phyloP scores from a whole-genome alignment of 805 yeast species.

The Wickerhamiella azymoides region DNA sequence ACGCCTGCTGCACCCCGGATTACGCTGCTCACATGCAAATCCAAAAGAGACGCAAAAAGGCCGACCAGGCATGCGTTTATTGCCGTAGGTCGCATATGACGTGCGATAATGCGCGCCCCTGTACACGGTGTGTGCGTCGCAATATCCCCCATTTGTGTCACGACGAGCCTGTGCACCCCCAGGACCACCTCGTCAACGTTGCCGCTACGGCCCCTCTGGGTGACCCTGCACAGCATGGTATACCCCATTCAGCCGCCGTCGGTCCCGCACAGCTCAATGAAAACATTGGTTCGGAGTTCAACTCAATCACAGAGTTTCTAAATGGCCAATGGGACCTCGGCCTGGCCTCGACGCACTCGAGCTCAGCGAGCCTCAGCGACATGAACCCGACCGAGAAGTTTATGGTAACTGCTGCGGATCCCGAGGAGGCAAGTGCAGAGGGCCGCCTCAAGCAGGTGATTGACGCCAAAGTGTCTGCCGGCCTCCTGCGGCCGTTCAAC shows the following conservation, averaged over 20 bases:
- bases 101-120: slow-evolving; percentile 67
- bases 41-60: slow-evolving; percentile 12
- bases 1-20: slow-evolving; percentile 1
- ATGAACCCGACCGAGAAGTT: slow-evolving; percentile 86
- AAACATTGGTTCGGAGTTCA: slow-evolving; percentile 85
- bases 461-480: slow-evolving; percentile 88
- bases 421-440: slow-evolving; percentile 87
- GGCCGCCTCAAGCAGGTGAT: slow-evolving; percentile 86
- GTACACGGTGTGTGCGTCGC: slow-evolving; percentile 72
- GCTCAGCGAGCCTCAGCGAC: neutral
- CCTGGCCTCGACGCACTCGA: neutral
- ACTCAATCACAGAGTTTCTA: slow-evolving; percentile 75
- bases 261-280: slow-evolving; percentile 68
- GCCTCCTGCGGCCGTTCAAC: slow-evolving; percentile 79
- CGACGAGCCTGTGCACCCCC: slow-evolving; percentile 38
- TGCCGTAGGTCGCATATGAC: slow-evolving; percentile 91
- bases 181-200: too few relatives aligned
- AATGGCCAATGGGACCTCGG: slow-evolving; percentile 25
- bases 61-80: slow-evolving; percentile 60
- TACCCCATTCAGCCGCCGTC: neutral
- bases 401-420: slow-evolving; percentile 93
- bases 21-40: neutral
- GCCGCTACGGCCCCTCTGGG: too few relatives aligned
- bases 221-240: too few relatives aligned
- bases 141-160: slow-evolving; percentile 80